Percentiles rank a stretch among this genome's conserved stretches.
Evolutionary conservation across 2,329 filamentous ascomycete species (phyloP).

Genomic region (Fusarium siculi): DNA sequence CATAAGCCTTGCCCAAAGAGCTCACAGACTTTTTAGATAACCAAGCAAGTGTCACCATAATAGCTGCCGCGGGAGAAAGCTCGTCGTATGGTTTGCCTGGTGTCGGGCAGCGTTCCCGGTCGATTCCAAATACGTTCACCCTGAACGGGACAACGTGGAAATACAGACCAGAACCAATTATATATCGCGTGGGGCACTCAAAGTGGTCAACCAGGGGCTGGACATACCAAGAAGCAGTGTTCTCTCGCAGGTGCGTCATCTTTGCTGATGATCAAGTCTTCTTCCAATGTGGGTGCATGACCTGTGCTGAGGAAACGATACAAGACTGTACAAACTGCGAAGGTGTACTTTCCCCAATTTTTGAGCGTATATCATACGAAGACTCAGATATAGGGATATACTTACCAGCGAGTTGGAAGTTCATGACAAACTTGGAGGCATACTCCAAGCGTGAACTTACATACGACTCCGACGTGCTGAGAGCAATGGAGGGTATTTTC

Average conservation of each 20-base stretch:
- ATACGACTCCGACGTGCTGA: background rate
- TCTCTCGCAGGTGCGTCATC: background rate
- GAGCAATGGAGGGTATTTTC: background rate
- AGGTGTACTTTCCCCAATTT: background rate
- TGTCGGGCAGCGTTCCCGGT: background rate
- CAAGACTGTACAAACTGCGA: rapidly evolving
- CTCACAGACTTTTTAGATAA: background rate
- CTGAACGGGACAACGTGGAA: background rate
- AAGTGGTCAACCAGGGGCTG: background rate
- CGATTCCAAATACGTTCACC: background rate
- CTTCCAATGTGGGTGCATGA: background rate
- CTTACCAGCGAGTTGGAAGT: background rate
- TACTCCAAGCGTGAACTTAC: background rate
- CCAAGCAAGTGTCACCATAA: background rate
- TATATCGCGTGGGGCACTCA: background rate
- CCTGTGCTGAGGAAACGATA: background rate
- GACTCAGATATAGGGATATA: rapidly evolving
- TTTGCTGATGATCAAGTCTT: background rate
- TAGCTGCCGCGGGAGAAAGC: rapidly evolving
- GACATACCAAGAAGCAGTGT: background rate
- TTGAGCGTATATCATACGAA: rapidly evolving
- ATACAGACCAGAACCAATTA: too few species aligned
- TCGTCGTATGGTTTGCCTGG: background rate
- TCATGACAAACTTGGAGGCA: background rate
- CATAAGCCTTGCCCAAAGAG: too few species aligned